phyloP scores from a whole-genome alignment of 768 basidiomycete species.

The Rhodotorula taiwanensis region DNA sequence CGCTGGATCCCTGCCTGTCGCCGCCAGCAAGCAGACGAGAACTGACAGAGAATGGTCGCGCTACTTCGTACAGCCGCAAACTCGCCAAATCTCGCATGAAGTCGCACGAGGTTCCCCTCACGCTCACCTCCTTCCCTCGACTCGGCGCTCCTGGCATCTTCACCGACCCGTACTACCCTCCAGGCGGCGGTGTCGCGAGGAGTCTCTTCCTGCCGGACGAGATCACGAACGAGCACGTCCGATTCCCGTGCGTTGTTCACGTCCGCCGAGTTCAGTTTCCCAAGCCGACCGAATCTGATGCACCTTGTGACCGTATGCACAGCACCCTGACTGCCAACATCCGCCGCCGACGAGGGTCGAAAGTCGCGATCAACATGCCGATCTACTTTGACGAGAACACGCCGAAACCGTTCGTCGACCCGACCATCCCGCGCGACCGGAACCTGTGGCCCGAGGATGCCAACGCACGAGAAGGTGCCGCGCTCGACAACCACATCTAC shows the following conservation, averaged over 20 bases:
- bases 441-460: conserved; percentile 71
- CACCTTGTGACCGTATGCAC: not conserved
- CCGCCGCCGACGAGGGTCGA: conserved; percentile 76
- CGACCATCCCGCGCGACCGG: conserved; percentile 82
- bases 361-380: conserved; percentile 91
- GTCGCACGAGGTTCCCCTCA: conserved; percentile 78
- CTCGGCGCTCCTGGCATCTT: conserved; percentile 82
- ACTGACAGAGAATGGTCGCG: too few relatives aligned
- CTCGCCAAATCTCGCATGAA: conserved; percentile 77
- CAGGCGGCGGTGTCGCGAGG: conserved; percentile 77
- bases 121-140: conserved; percentile 90
- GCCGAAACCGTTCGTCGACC: conserved; percentile 81
- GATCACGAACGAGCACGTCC: conserved; percentile 92
- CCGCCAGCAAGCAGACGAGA: too few relatives aligned
- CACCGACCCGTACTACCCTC: conserved; percentile 79
- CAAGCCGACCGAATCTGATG: not conserved
- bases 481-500: conserved; percentile 83
- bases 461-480: conserved; percentile 88
- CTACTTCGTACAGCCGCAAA: conserved; percentile 60
- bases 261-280: too few relatives aligned
- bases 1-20: not conserved
- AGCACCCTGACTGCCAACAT: conserved; percentile 98
- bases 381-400: conserved; percentile 82
- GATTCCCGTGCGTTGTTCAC: conserved; percentile 78
- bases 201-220: conserved; percentile 91